These are phyloP conservation scores for Amphirosellinia nigrospora DNA, from an alignment of 495 filamentous ascomycete species.

Conservation along the genomic window DNA sequence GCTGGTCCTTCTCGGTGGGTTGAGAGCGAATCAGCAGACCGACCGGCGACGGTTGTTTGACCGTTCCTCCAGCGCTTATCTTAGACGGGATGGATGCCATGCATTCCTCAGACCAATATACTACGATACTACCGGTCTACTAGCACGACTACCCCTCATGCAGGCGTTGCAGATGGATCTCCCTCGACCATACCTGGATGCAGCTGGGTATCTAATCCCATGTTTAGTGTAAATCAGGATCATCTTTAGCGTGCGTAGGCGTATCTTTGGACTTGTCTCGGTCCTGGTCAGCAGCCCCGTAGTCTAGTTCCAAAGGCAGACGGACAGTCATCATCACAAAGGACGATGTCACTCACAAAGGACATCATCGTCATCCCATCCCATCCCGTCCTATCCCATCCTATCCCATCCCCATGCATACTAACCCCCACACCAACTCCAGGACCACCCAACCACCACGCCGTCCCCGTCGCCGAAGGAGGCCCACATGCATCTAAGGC, in stretches of 20 bases:
- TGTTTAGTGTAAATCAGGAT: constrained; percentile 5
- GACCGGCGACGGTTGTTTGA: constrained; percentile 4
- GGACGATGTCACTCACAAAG: neutral
- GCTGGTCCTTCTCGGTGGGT: neutral
- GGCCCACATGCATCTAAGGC: neutral
- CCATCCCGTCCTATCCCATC: neutral
- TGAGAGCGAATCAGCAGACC: constrained; percentile 21
- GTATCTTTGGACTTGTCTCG: neutral
- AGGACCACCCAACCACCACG: constrained; percentile 5
- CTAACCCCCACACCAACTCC: constrained; percentile 9
- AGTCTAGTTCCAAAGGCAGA: neutral
- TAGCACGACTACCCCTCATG: constrained; percentile 14
- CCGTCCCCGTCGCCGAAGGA: constrained; percentile 1
- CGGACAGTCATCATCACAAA: constrained; percentile 17
- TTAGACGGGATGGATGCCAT: constrained; percentile 16
- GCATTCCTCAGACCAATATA: neutral
- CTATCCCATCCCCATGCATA: constrained; percentile 14
- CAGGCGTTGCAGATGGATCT: constrained; percentile 18
- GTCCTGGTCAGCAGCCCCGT: constrained; percentile 16
- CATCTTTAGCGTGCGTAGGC: neutral
- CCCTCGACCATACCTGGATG: neutral
- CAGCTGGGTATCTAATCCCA: constrained; percentile 15
- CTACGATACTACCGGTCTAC: neutral
- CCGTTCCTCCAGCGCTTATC: neutral
- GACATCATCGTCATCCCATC: constrained; percentile 3